Evolutionary conservation across 2,329 filamentous ascomycete species (phyloP).

Genomic region (Aspergillus japonicus): DNA sequence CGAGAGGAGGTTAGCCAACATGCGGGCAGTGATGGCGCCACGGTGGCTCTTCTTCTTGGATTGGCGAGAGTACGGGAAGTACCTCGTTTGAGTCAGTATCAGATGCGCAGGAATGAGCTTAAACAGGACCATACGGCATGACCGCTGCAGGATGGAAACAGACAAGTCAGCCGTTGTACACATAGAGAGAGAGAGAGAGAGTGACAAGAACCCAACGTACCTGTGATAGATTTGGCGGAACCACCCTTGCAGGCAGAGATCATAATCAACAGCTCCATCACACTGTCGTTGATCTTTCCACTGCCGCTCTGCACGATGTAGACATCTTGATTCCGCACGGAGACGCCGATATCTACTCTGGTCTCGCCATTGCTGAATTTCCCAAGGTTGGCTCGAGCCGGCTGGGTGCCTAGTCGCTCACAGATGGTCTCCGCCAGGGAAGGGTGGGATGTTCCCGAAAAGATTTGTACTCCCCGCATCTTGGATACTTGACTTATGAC

Average conservation of each 20-base stretch:
- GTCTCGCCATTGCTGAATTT: constrained; percentile 72
- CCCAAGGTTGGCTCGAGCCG: constrained; percentile 59
- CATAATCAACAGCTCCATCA: constrained; percentile 99
- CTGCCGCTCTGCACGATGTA: constrained; percentile 98
- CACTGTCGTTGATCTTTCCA: constrained; percentile 93
- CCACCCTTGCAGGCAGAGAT: constrained; percentile 98
- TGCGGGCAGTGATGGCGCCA: constrained; percentile 92
- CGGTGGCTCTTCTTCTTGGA: constrained; percentile 99
- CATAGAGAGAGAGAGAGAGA: constrained; percentile 46
- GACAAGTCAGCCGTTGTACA: constrained; percentile 8
- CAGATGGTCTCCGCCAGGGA: constrained; percentile 64
- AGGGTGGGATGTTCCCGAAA: constrained; percentile 66
- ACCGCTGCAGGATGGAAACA: constrained; percentile 34
- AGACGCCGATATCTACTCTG: constrained; percentile 64
- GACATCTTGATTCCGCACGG: constrained; percentile 95
- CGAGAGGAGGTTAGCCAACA: constrained; percentile 91
- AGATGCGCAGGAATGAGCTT: constrained; percentile 27
- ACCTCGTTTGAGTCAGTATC: constrained; percentile 51
- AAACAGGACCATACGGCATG: constrained; percentile 46
- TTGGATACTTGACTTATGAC: constrained; percentile 21
- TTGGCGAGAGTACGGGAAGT: constrained; percentile 98
- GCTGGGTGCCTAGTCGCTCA: constrained; percentile 61
- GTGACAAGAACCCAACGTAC: constrained; percentile 52
- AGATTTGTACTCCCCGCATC: constrained; percentile 68
- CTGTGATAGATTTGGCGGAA: constrained; percentile 93